phyloP scores from a whole-genome alignment of 1,139 yeast species.

The Scheffersomyces illinoinensis region DNA sequence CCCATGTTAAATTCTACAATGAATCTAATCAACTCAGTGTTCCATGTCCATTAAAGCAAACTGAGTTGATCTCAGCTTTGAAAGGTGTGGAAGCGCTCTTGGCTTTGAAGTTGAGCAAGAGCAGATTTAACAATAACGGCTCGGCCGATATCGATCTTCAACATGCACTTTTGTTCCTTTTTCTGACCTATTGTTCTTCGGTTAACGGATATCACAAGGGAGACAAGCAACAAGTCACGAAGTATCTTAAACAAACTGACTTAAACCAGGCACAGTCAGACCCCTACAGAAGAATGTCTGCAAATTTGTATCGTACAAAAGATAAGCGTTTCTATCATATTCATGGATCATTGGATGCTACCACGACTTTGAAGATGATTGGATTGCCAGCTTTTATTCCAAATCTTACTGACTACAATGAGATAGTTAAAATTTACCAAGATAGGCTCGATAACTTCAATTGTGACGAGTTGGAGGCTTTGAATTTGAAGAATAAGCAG shows the following conservation, averaged over 20 bases:
- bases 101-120: constrained; percentile 21
- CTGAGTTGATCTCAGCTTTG: constrained; percentile 29
- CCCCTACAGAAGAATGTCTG: constrained; percentile 30
- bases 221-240: constrained; percentile 19
- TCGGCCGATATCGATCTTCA: constrained; percentile 20
- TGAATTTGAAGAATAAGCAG: constrained; percentile 19
- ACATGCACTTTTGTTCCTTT: constrained; percentile 26
- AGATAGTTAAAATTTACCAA: constrained; percentile 23
- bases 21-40: constrained; percentile 16
- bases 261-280: constrained; percentile 27
- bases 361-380: constrained; percentile 30
- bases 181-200: constrained; percentile 29
- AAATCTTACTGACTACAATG: constrained; percentile 22
- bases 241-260: constrained; percentile 24
- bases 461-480: constrained; percentile 22
- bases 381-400: constrained; percentile 27
- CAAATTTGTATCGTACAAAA: constrained; percentile 32
- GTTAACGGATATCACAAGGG: constrained; percentile 27
- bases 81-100: constrained; percentile 26
- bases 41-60: constrained; percentile 30
- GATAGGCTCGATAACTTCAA: constrained; percentile 16
- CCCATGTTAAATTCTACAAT: constrained; percentile 14
- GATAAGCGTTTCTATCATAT: constrained; percentile 30
- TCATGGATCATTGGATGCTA: constrained; percentile 34
- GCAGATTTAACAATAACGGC: constrained; percentile 18